These are phyloP conservation scores for Fusarium lateritium DNA, from an alignment of 2,329 filamentous ascomycete species.

Conservation along the genomic window DNA sequence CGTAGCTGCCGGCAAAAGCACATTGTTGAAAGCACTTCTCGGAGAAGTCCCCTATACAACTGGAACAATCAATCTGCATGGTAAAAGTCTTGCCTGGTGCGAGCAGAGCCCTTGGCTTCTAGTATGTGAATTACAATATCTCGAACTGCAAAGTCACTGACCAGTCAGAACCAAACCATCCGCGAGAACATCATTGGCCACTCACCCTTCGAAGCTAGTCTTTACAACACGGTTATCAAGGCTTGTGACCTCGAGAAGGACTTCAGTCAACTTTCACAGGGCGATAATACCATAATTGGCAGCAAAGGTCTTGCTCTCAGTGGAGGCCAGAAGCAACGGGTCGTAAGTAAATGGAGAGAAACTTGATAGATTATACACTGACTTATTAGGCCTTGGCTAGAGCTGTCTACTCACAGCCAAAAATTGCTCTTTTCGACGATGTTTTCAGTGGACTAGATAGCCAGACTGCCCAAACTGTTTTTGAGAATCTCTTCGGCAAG, in stretches of 20 bases:
- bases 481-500: conserved; percentile 48
- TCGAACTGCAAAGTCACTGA: neutral
- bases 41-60: conserved; percentile 49
- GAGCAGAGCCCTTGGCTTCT: conserved; percentile 56
- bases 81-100: conserved; percentile 48
- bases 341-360: conserved; percentile 47
- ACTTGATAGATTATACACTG: neutral
- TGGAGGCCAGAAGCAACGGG: conserved; percentile 62
- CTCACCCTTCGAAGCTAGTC: conserved; percentile 43
- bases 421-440: conserved; percentile 56
- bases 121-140: conserved; percentile 24
- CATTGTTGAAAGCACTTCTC: conserved; percentile 59
- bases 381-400: conserved; percentile 54
- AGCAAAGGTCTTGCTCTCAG: conserved; percentile 62
- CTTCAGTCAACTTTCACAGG: conserved; percentile 51
- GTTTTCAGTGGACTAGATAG: conserved; percentile 57
- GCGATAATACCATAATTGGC: conserved; percentile 59
- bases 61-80: conserved; percentile 40
- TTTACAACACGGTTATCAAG: conserved; percentile 48
- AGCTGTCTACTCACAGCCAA: conserved; percentile 55
- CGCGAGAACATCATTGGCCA: conserved; percentile 55
- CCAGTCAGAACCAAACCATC: conserved; percentile 51
- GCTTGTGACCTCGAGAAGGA: conserved; percentile 55
- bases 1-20: conserved; percentile 62
- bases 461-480: conserved; percentile 53